Percentiles rank a stretch among this genome's conserved stretches.
These are phyloP conservation scores for Petunia secreta DNA, from an alignment of 257 asterid genomes.

Conservation along the genomic window DNA sequence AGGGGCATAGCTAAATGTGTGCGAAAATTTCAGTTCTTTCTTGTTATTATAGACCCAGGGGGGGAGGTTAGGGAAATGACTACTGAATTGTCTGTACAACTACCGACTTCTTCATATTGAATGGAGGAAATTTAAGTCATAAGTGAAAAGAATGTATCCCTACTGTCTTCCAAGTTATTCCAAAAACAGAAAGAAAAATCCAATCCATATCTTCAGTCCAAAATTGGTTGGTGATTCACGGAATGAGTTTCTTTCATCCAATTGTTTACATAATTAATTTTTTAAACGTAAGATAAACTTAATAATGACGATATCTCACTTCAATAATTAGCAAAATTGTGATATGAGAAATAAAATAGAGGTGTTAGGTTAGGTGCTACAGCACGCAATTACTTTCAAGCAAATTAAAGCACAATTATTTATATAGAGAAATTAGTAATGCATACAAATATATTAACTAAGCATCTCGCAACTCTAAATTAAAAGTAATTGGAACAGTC, in stretches of 20 bases:
- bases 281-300: neutral
- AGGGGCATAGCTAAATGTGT: too few species aligned
- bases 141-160: too few species aligned
- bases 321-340: neutral
- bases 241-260: neutral
- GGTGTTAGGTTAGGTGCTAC: too few species aligned
- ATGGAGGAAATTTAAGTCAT: neutral
- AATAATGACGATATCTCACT: neutral
- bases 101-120: neutral
- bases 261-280: neutral
- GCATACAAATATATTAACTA: too few species aligned
- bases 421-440: too few species aligned
- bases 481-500: too few species aligned
- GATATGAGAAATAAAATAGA: neutral
- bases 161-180: neutral
- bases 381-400: too few species aligned
- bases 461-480: too few species aligned
- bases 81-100: conserved; percentile 5
- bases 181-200: conserved; percentile 13
- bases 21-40: too few species aligned
- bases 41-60: neutral
- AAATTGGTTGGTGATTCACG: neutral
- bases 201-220: neutral
- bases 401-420: too few species aligned
- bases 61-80: conserved; percentile 22